Evolutionary conservation across 371 early-diverging fungal species (phyloP), one percentile per base, ranked within the genome.

Genomic region (Mortierella sp.): DNA sequence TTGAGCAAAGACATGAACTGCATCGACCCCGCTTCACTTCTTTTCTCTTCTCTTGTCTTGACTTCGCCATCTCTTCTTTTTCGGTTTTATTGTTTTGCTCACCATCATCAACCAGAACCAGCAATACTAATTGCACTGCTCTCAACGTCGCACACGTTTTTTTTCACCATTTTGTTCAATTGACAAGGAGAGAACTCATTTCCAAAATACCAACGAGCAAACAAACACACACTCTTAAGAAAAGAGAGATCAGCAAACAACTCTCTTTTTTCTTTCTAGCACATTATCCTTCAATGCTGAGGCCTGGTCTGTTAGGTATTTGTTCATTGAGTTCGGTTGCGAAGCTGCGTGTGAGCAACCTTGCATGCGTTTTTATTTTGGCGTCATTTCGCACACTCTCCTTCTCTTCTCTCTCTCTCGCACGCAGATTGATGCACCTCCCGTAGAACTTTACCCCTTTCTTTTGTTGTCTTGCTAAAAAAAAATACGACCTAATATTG

Each of bases 71-170:
- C 61, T 8, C 34, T 22, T 7, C 19, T 4, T 19, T n/a, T n/a
- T n/a, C n/a, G n/a, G 6, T 19, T 8, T 9, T 55, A 31, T 31
- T 55, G 19, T 29, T 34, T 4, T 43, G 58, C 39, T 39, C 53
- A 43, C 24, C 50, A 39, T 61, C 39, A 8, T 6, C 61, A 22
- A 41, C 31, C 41, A 14, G 14, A 24, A 8, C 41, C 29, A 39
- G 16, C 22, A 58, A 14, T 13, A 16, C 19, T 24, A 40, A 31
- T 55, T 45, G 70, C 26, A 66, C n/a, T 52, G 73, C 66, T 66
- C 66, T 39, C 66, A 53, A 34, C 16, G 73, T 53, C 44, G 73
- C 44, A 66, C 66, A 53, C 73, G 53, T 71, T 65, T 48, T n/a
- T 50, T 71, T 37, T 19, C 47, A 24, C 58, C 26, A 41, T 65